These are phyloP conservation scores for Perkinsus chesapeaki DNA, from an alignment of 169 alveolate genomes.

Conservation along the genomic window DNA sequence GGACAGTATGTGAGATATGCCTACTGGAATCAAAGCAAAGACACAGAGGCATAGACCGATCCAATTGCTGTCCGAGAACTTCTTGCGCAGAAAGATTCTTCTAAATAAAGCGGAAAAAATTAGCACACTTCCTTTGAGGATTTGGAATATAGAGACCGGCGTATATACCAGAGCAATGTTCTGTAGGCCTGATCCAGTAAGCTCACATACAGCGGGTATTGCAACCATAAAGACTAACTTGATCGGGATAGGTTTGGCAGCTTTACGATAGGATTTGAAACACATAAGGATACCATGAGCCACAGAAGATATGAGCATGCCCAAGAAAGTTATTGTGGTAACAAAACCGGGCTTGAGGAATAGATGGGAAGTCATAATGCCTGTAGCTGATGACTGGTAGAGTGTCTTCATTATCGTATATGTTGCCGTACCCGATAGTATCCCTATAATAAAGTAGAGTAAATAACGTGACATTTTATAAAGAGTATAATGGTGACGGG, in stretches of 20 bases:
- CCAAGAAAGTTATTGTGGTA: neutral
- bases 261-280: neutral
- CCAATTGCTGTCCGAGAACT: neutral
- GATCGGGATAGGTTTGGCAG: neutral
- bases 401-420: neutral
- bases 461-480: neutral
- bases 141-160: slow-evolving; percentile 1
- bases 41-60: neutral
- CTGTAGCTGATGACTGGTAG: neutral
- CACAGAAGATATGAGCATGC: neutral
- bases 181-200: neutral
- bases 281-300: neutral
- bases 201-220: neutral
- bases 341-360: neutral
- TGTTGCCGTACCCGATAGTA: neutral
- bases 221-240: neutral
- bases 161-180: neutral
- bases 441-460: neutral
- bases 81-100: neutral
- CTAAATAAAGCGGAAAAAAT: neutral
- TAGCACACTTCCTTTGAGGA: slow-evolving; percentile 5
- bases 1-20: neutral
- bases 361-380: neutral
- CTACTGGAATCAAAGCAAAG: neutral
- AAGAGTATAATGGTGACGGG: neutral